Percentiles rank a stretch among this genome's conserved stretches.
Conservation (phyloP, 805 yeast genomes). For the Wickerhamiella azyma region DNA sequence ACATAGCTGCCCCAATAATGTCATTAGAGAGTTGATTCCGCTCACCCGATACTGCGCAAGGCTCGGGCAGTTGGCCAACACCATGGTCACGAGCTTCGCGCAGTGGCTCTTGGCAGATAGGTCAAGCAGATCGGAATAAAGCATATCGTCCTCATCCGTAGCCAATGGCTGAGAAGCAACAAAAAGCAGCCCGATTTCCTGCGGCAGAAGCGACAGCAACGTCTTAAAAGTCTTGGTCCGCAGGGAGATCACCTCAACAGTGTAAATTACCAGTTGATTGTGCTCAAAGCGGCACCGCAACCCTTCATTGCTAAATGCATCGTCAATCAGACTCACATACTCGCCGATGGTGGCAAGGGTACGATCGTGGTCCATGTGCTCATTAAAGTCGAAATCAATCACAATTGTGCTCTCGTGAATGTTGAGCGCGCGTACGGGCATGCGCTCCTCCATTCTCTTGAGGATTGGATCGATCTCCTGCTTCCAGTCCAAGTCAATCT, state of each 20-base stretch:
- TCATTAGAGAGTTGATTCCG: constrained; percentile 25
- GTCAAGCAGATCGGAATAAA: constrained; percentile 22
- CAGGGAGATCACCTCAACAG: constrained; percentile 39
- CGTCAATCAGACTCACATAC: constrained; percentile 71
- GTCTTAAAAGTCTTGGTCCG: constrained; percentile 13
- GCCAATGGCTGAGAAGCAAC: constrained; percentile 19
- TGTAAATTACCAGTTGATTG: constrained; percentile 59
- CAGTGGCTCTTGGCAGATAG: constrained; percentile 9
- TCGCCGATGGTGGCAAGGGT: constrained; percentile 65
- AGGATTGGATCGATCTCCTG: constrained; percentile 42
- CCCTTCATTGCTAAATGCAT: constrained; percentile 44
- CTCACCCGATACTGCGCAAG: constrained; percentile 23
- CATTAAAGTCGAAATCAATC: constrained; percentile 51
- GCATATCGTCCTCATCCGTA: constrained; percentile 21
- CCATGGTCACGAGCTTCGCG: constrained; percentile 18
- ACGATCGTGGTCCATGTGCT: constrained; percentile 39
- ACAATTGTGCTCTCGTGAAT: constrained; percentile 64
- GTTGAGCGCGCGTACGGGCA: constrained; percentile 65
- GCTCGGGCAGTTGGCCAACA: constrained; percentile 22
- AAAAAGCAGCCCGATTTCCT: constrained; percentile 19
- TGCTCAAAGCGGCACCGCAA: constrained; percentile 69
- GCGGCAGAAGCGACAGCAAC: constrained; percentile 9
- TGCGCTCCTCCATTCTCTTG: constrained; percentile 51
- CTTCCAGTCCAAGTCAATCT: constrained; percentile 36
- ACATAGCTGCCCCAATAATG: constrained; percentile 12